Evolutionary conservation across 306 rosid species (phyloP).

Genomic region (Betula pendula): DNA sequence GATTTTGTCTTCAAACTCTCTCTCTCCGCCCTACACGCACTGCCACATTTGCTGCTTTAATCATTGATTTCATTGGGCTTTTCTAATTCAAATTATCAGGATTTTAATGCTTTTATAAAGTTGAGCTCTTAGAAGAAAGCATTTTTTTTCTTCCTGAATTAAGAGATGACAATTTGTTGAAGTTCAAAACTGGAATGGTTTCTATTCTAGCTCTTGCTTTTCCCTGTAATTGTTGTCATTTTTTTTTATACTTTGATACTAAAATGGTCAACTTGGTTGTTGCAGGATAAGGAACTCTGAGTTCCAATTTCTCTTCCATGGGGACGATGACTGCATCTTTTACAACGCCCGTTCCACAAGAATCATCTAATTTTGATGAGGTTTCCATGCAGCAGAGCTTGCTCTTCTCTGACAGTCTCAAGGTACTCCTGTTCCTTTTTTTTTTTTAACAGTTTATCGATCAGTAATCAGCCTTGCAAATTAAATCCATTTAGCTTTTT

Average conservation of each 20-base stretch:
- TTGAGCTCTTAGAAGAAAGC: background rate
- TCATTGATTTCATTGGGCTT: constrained; percentile 18
- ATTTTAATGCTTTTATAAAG: background rate
- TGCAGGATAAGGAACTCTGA: constrained; percentile 36
- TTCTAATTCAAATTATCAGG: background rate
- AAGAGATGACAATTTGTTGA: background rate
- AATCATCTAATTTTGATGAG: constrained; percentile 87
- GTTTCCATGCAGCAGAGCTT: constrained; percentile 92
- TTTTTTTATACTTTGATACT: background rate
- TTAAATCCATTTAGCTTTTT: background rate
- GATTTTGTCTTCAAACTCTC: constrained; percentile 25
- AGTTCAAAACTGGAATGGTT: constrained; percentile 7
- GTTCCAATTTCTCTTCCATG: constrained; percentile 40
- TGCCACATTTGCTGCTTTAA: constrained; percentile 2
- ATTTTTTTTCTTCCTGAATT: background rate
- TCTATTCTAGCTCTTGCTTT: constrained; percentile 25
- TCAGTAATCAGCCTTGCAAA: background rate
- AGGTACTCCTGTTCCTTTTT: constrained; percentile 44
- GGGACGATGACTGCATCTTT: constrained; percentile 66
- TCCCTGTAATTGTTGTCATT: constrained; percentile 7
- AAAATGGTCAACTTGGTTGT: background rate
- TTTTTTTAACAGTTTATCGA: background rate
- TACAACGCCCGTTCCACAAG: constrained; percentile 46
- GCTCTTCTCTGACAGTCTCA: constrained; percentile 91
- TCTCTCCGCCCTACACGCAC: background rate